These are phyloP conservation scores for Excoecaria cochinchinensis DNA, from an alignment of 345 rosid genomes.

Conservation along the genomic window DNA sequence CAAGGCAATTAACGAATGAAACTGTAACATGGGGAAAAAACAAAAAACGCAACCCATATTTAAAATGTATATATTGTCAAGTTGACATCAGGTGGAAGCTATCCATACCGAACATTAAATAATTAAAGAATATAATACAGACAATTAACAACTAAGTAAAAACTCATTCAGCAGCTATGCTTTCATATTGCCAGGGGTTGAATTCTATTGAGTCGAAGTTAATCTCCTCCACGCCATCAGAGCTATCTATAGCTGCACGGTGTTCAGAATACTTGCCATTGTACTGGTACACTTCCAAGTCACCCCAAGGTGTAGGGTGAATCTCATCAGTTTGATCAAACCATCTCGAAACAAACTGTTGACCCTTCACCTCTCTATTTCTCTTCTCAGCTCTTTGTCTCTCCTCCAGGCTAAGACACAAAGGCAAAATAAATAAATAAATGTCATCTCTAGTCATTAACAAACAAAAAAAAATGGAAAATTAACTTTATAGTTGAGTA, in stretches of 20 bases:
- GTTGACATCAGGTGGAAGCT: background rate
- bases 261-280: conserved; percentile 65
- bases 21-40: background rate
- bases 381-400: conserved; percentile 79
- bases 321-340: conserved; percentile 58
- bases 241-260: conserved; percentile 48
- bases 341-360: conserved; percentile 66
- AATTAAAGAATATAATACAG: conserved; percentile 24
- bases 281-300: conserved; percentile 70
- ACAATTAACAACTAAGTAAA: background rate
- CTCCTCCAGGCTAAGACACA: conserved; percentile 53
- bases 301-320: conserved; percentile 85
- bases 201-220: conserved; percentile 43
- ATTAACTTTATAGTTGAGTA: background rate
- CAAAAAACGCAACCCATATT: conserved; percentile 1
- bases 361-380: conserved; percentile 59
- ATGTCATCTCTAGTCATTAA: background rate
- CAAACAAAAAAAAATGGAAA: background rate
- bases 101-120: conserved; percentile 16
- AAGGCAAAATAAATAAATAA: background rate
- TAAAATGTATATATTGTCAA: background rate
- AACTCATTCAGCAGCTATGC: conserved; percentile 46
- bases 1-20: background rate
- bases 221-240: conserved; percentile 36
- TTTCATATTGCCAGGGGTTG: conserved; percentile 73